Conservation (phyloP, 768 basidiomycete species). For the Lactarius pseudohatsudake region DNA sequence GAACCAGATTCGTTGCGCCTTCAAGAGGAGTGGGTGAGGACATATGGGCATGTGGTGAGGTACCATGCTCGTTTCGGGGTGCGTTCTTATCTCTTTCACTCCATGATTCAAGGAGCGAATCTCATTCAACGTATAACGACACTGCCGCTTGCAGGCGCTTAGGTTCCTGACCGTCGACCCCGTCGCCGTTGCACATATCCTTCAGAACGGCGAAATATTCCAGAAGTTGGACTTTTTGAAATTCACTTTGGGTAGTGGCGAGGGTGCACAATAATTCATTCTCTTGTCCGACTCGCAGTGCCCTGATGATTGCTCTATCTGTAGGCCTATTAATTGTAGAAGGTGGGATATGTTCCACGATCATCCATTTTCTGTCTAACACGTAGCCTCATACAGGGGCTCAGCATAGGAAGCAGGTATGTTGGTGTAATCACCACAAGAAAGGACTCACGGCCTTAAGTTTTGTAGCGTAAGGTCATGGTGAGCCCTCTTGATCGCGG, state of each 20-base stretch:
- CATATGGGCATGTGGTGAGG: conserved; percentile 21
- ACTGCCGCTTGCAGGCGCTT: conserved; percentile 12
- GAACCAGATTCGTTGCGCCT: conserved; percentile 17
- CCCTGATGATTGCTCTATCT: background rate
- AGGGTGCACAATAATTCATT: conserved; percentile 13
- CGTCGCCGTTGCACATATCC: conserved; percentile 37
- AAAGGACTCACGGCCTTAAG: background rate
- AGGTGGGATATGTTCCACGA: conserved; percentile 13
- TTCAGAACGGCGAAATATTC: conserved; percentile 35
- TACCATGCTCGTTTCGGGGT: conserved; percentile 14
- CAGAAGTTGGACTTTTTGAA: conserved; percentile 36
- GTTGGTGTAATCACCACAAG: background rate
- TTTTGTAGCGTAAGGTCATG: conserved; percentile 19
- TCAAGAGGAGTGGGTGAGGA: conserved; percentile 24
- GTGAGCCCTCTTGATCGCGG: background rate
- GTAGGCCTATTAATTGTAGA: conserved; percentile 21
- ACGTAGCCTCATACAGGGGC: background rate
- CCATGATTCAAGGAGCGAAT: background rate
- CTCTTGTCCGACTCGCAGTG: background rate
- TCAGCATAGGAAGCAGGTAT: conserved; percentile 23
- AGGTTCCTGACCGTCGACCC: conserved; percentile 40
- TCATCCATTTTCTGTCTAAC: background rate
- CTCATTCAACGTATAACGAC: background rate
- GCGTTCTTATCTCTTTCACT: background rate
- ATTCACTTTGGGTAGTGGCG: conserved; percentile 17